Percentiles rank a stretch among this genome's conserved stretches.
These are phyloP conservation scores for Tolypocladium capitatum DNA, from an alignment of 2,329 filamentous ascomycete genomes.

Conservation along the genomic window DNA sequence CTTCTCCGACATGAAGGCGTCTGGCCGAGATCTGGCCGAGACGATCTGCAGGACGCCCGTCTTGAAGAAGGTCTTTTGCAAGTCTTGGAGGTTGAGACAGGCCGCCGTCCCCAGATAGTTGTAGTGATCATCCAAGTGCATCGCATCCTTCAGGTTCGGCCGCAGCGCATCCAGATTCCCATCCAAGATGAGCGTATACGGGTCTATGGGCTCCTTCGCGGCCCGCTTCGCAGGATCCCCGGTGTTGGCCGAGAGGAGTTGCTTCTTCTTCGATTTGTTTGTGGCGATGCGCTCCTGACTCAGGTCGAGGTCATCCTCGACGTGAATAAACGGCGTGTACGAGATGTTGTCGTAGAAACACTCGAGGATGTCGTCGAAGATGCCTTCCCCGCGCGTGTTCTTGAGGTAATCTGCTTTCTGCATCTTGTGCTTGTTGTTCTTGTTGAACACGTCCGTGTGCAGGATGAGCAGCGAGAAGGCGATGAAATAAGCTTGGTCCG, in stretches of 20 bases:
- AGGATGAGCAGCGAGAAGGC: conserved; percentile 93
- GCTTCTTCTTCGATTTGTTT: conserved; percentile 58
- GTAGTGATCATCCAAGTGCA: conserved; percentile 85
- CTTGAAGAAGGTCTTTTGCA: conserved; percentile 82
- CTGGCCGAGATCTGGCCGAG: conserved; percentile 81
- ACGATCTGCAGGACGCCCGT: conserved; percentile 91
- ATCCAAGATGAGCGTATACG: conserved; percentile 88
- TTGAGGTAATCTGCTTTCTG: conserved; percentile 90
- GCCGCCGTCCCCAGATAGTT: conserved; percentile 67
- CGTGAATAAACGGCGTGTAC: conserved; percentile 96
- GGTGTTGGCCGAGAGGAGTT: conserved; percentile 52
- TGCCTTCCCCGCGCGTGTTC: conserved; percentile 81
- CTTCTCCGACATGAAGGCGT: conserved; percentile 86
- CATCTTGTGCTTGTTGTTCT: conserved; percentile 99
- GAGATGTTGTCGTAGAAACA: conserved; percentile 98
- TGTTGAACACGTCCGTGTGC: conserved; percentile 99
- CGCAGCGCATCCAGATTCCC: conserved; percentile 71
- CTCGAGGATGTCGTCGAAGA: conserved; percentile 85
- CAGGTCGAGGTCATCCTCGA: conserved; percentile 79
- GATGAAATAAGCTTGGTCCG: conserved; percentile 96
- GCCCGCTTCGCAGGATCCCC: conserved; percentile 41
- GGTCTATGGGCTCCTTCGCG: conserved; percentile 78
- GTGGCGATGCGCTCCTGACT: conserved; percentile 60
- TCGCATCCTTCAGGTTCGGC: conserved; percentile 80
- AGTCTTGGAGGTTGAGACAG: conserved; percentile 63